A percentile compares a stretch with the other conserved stretches of the same genome.
phyloP scores from a whole-genome alignment of 2,329 filamentous ascomycete genomes.

The Fusarium albosuccineum region DNA sequence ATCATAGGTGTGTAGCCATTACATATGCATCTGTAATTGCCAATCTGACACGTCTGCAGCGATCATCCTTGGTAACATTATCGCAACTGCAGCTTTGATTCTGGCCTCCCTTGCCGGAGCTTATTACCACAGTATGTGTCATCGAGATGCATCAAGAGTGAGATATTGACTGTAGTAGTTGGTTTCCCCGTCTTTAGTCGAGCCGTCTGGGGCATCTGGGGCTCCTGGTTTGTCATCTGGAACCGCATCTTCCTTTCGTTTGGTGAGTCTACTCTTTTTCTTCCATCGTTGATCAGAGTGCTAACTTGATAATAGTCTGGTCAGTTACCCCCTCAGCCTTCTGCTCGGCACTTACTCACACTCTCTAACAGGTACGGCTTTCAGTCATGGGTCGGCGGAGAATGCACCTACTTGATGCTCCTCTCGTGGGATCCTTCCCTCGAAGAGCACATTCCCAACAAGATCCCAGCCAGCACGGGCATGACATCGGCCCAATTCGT shows the following conservation, averaged over 20 bases:
- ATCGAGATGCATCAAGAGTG: neutral
- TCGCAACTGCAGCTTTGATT: slow-evolving; percentile 56
- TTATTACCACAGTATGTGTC: slow-evolving; percentile 55
- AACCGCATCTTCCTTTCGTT: slow-evolving; percentile 58
- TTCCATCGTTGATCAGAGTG: neutral
- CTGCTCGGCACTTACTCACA: slow-evolving; percentile 4
- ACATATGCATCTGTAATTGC: neutral
- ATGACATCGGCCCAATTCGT: slow-evolving; percentile 61
- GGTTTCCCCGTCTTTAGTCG: slow-evolving; percentile 56
- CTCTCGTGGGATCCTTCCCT: slow-evolving; percentile 60
- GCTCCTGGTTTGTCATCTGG: slow-evolving; percentile 58
- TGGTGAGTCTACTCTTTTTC: slow-evolving; percentile 45
- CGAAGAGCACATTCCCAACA: slow-evolving; percentile 58
- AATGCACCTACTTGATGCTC: slow-evolving; percentile 60
- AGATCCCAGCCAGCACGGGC: slow-evolving; percentile 55
- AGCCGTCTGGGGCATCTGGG: slow-evolving; percentile 57
- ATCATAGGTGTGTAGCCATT: slow-evolving; percentile 51
- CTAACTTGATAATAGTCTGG: slow-evolving; percentile 23
- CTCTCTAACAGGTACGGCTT: slow-evolving; percentile 55
- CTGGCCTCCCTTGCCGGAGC: slow-evolving; percentile 59
- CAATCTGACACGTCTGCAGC: slow-evolving; percentile 26
- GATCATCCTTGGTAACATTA: slow-evolving; percentile 54
- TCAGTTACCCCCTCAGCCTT: neutral
- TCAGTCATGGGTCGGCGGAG: slow-evolving; percentile 61
- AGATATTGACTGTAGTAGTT: slow-evolving; percentile 38